Evolutionary conservation across 495 filamentous ascomycete species (phyloP).

Genomic region (Neurospora cerealis): DNA sequence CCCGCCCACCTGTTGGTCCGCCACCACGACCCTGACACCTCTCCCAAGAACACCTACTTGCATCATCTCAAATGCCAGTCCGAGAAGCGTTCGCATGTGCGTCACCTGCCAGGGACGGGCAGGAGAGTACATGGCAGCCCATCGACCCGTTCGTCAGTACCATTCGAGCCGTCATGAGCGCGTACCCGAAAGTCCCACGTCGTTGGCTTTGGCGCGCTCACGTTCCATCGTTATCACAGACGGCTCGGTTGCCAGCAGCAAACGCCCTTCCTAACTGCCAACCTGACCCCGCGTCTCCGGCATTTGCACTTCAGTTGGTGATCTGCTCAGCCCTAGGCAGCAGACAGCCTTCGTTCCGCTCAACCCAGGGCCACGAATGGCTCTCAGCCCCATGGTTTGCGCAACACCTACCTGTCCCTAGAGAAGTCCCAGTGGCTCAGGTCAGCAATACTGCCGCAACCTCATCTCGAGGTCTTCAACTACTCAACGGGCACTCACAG

Average conservation of each 20-base stretch:
- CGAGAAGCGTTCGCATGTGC: not conserved
- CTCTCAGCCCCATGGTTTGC: not conserved
- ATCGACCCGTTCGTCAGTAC: not conserved
- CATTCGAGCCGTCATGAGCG: not conserved
- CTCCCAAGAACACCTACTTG: not conserved
- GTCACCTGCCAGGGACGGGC: not conserved
- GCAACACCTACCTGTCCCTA: not conserved
- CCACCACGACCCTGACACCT: not conserved
- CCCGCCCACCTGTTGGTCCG: not conserved
- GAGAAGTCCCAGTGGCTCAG: not conserved
- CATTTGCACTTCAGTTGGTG: not conserved
- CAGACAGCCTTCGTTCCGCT: not conserved
- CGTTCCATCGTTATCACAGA: not conserved
- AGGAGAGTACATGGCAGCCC: not conserved
- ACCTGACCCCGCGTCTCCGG: not conserved
- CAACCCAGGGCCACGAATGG: not conserved
- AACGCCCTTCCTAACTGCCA: not conserved
- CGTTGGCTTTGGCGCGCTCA: not conserved
- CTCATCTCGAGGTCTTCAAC: not conserved
- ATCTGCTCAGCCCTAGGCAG: not conserved
- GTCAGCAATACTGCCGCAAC: not conserved
- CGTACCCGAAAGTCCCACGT: not conserved
- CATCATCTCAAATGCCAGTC: not conserved
- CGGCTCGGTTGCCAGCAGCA: not conserved
- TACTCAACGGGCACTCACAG: not conserved